Base-by-base conservation (phyloP, 495 filamentous ascomycete species). In the Oidiodendron maius region DNA sequence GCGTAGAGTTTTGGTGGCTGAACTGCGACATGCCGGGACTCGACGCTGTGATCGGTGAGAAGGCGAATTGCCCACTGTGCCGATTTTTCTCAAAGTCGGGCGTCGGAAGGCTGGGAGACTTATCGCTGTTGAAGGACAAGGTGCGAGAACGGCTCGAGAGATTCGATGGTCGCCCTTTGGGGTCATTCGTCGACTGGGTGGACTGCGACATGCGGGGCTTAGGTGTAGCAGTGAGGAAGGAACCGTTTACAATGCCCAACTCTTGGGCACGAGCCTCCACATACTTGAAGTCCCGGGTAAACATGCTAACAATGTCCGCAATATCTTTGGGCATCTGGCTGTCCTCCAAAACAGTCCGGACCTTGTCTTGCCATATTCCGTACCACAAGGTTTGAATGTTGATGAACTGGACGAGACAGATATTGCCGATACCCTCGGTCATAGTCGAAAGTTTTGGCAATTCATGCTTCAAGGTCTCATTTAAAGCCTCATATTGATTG, bases 381-480 rank as follows among this genome's bases (percentile, higher is more conserved):
- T 78, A 87, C 90, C 90, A 99, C 15, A 82, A 66, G 2, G 76
- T 69, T 52, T 96, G 90, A 32, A 95, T 80, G 48, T 84, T 72
- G 44, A 96, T 77, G 56, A 96, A 89, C 58, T 86, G 87, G 47
- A 75, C 77, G 25, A 96, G 67, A 51, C 86, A 89, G 0, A 83
- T 81, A 53, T 89, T 83, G 52, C 89, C 84, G 39, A 96, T 66
- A 56, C 82, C 84, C 43, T 81, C 83, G 1, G 90, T 95, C 40
- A 90, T 64, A 10, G 65, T 64, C 50, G 88, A 96, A 11, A 99
- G 79, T 58, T 83, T 86, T 10, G 93, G 93, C 21, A 99, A 73
- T 57, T 97, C 91, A 35, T 91, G 83, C 63, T 95, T 96, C 48
- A 97, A 70, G 0, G 89, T 85, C 25, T 96, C 87, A 55, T 96